Conservation (phyloP, 2,329 filamentous ascomycete species). For the Blastomyces percursus region DNA sequence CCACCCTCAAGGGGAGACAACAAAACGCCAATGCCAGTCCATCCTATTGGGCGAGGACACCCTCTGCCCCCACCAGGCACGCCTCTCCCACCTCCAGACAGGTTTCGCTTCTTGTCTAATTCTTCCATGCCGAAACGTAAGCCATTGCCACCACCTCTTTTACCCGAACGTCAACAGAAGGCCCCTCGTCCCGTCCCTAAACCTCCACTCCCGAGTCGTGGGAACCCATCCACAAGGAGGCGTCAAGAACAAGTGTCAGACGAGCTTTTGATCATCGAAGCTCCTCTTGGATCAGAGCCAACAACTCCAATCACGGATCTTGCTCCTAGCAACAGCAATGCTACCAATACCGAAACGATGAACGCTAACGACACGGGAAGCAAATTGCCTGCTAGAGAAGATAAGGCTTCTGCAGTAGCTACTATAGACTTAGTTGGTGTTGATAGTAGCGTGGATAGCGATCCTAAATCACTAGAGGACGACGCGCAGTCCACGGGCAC, state of each 20-base stretch:
- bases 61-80: conserved; percentile 71
- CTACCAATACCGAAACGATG: not conserved
- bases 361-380: not conserved
- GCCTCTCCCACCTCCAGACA: conserved; percentile 61
- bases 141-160: conserved; percentile 40
- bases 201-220: conserved; percentile 42
- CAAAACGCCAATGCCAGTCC: conserved; percentile 39
- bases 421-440: not conserved
- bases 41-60: conserved; percentile 73
- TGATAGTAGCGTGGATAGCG: not conserved
- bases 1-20: conserved; percentile 30
- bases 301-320: conserved; percentile 9
- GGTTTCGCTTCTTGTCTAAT: conserved; percentile 45
- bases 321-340: not conserved
- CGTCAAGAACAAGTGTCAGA: conserved; percentile 30
- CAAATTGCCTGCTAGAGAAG: not conserved
- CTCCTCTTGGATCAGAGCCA: conserved; percentile 47
- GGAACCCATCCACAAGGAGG: conserved; percentile 21
- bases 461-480: not conserved
- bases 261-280: conserved; percentile 54
- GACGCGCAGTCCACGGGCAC: not conserved
- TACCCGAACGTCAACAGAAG: conserved; percentile 24
- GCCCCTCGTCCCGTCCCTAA: conserved; percentile 30
- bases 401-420: not conserved
- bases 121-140: conserved; percentile 55